phyloP scores from a whole-genome alignment of 257 asterid species.

The Scutellaria baicalensis region DNA sequence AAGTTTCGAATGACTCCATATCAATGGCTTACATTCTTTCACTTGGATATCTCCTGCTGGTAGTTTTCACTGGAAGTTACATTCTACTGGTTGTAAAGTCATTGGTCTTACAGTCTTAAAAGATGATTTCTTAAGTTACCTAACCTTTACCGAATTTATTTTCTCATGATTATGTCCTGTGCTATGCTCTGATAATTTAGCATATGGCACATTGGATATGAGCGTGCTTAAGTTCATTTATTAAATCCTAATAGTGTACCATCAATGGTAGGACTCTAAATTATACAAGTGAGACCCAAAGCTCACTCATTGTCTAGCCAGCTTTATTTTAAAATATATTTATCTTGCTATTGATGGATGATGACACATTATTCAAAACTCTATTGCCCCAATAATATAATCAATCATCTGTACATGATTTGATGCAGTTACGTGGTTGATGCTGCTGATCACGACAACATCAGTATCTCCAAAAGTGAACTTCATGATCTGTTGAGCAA shows the following conservation, averaged over 20 bases:
- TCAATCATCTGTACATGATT: slow-evolving; percentile 7
- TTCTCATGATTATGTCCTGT: not conserved
- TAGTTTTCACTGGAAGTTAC: not conserved
- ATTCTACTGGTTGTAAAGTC: not conserved
- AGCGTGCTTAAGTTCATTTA: not conserved
- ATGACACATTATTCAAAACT: not conserved
- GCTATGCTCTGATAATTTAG: not conserved
- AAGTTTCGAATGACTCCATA: slow-evolving; percentile 27
- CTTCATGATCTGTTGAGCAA: slow-evolving; percentile 89
- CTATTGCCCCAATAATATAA: not conserved
- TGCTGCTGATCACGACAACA: slow-evolving; percentile 91
- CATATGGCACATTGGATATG: not conserved
- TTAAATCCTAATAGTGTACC: not conserved
- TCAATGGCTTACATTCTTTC: slow-evolving; percentile 7
- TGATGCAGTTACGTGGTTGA: slow-evolving; percentile 85
- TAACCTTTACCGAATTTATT: not conserved
- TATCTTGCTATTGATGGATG: not conserved
- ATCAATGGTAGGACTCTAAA: not conserved
- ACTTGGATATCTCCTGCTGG: not conserved
- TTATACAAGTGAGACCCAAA: not conserved
- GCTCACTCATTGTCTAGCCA: not conserved
- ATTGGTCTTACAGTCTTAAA: not conserved
- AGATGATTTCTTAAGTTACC: not conserved
- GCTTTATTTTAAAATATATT: not conserved
- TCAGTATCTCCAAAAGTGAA: slow-evolving; percentile 71